phyloP scores from a whole-genome alignment of 805 yeast species.

The Candida pini region DNA sequence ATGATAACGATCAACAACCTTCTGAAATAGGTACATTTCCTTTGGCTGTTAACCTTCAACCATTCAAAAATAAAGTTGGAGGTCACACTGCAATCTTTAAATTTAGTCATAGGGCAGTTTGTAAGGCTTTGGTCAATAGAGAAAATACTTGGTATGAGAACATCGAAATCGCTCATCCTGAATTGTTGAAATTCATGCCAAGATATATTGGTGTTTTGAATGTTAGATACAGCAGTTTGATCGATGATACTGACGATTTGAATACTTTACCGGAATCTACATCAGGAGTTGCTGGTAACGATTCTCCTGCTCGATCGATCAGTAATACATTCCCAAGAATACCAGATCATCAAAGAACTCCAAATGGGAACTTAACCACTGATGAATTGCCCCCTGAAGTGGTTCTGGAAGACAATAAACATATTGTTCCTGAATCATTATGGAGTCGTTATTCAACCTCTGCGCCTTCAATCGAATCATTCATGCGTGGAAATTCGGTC shows the following conservation, averaged over 20 bases:
- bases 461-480: slow-evolving; percentile 33
- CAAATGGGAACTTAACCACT: neutral
- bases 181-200: slow-evolving; percentile 82
- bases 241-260: slow-evolving; percentile 22
- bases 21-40: slow-evolving; percentile 44
- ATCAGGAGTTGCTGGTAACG: slow-evolving; percentile 2
- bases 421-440: slow-evolving; percentile 80
- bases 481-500: slow-evolving; percentile 1
- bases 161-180: slow-evolving; percentile 73
- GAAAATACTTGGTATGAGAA: slow-evolving; percentile 92
- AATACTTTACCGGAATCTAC: slow-evolving; percentile 5
- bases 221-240: slow-evolving; percentile 61
- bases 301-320: slow-evolving; percentile 1
- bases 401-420: slow-evolving; percentile 85
- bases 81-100: slow-evolving; percentile 97
- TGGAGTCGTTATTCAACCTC: slow-evolving; percentile 53
- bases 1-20: slow-evolving; percentile 4
- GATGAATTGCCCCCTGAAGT: slow-evolving; percentile 63
- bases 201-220: slow-evolving; percentile 89
- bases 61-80: slow-evolving; percentile 92
- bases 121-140: slow-evolving; percentile 85
- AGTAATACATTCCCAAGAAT: neutral
- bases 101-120: slow-evolving; percentile 86
- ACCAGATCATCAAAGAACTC: slow-evolving; percentile 1
- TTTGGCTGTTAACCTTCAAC: slow-evolving; percentile 81